Conservation (phyloP, 2,329 filamentous ascomycete genomes). For the Trichoderma guizhouense region DNA sequence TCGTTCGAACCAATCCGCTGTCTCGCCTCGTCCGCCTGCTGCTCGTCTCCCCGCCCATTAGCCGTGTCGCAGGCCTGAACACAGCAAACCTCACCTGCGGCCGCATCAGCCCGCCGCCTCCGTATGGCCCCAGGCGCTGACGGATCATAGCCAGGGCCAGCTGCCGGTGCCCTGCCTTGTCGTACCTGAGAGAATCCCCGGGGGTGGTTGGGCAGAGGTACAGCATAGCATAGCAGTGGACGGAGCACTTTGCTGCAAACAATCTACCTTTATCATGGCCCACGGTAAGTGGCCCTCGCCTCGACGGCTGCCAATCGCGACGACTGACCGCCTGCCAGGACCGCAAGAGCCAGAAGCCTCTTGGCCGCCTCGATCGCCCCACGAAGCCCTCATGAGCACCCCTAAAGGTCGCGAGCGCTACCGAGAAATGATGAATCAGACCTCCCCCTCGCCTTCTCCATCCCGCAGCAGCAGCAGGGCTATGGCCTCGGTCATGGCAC, state of each 20-base stretch:
- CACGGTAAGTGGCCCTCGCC: slow-evolving; percentile 15
- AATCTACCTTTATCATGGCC: slow-evolving; percentile 17
- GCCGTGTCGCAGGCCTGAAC: background rate
- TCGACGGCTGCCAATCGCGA: background rate
- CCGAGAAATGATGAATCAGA: slow-evolving; percentile 62
- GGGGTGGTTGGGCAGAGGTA: slow-evolving; percentile 12
- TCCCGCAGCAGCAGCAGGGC: slow-evolving; percentile 24
- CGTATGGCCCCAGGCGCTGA: slow-evolving; percentile 14
- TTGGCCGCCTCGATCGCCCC: slow-evolving; percentile 66
- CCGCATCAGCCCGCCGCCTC: slow-evolving; percentile 9
- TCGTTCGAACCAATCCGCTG: background rate
- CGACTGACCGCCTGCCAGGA: slow-evolving; percentile 16
- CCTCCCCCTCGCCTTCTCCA: slow-evolving; percentile 67
- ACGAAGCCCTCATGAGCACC: slow-evolving; percentile 62
- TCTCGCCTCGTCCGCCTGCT: background rate
- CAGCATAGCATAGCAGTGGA: background rate
- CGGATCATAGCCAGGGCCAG: slow-evolving; percentile 18
- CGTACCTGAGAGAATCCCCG: slow-evolving; percentile 5
- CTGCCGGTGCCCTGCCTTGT: slow-evolving; percentile 17
- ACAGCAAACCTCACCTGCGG: background rate
- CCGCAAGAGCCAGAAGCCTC: slow-evolving; percentile 44
- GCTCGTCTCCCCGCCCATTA: background rate
- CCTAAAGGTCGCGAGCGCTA: slow-evolving; percentile 77
- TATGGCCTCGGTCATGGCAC: slow-evolving; percentile 14
- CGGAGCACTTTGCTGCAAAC: background rate